A percentile compares a stretch with the other conserved stretches of the same genome.
phyloP scores from a whole-genome alignment of 2,329 filamentous ascomycete species.

The Pseudodiploospora longispora region DNA sequence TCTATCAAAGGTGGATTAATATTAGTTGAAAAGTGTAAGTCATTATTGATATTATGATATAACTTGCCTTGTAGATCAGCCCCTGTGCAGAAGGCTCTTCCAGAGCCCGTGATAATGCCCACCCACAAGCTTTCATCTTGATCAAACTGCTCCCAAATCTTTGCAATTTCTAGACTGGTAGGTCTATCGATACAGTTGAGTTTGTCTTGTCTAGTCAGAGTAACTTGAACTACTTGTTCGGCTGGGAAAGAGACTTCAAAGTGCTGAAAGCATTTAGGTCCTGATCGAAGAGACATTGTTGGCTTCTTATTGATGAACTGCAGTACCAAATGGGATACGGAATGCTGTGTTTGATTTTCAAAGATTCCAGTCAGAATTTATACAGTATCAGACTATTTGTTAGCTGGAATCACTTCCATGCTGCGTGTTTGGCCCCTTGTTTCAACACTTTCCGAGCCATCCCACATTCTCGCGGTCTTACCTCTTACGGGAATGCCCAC shows the following conservation, averaged over 20 bases:
- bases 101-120: too few species aligned
- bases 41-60: slow-evolving; percentile 47
- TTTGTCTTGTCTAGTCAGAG: neutral
- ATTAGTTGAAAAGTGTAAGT: slow-evolving; percentile 50
- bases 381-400: too few species aligned
- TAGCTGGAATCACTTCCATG: too few species aligned
- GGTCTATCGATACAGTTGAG: slow-evolving; percentile 1
- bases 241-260: slow-evolving; percentile 14
- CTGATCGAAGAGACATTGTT: too few species aligned
- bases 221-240: slow-evolving; percentile 12
- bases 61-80: slow-evolving; percentile 49
- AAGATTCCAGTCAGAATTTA: too few species aligned
- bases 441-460: too few species aligned
- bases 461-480: too few species aligned
- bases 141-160: slow-evolving; percentile 1
- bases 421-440: too few species aligned
- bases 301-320: too few species aligned
- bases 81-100: slow-evolving; percentile 12
- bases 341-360: too few species aligned
- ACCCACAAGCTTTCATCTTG: neutral
- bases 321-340: too few species aligned
- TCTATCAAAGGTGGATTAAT: slow-evolving; percentile 19
- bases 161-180: neutral
- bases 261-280: neutral
- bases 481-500: too few species aligned